Percentiles rank a stretch among this genome's conserved stretches.
Evolutionary conservation across 768 basidiomycete genomes (phyloP).

Genomic region (Panaeolus papilionaceus): DNA sequence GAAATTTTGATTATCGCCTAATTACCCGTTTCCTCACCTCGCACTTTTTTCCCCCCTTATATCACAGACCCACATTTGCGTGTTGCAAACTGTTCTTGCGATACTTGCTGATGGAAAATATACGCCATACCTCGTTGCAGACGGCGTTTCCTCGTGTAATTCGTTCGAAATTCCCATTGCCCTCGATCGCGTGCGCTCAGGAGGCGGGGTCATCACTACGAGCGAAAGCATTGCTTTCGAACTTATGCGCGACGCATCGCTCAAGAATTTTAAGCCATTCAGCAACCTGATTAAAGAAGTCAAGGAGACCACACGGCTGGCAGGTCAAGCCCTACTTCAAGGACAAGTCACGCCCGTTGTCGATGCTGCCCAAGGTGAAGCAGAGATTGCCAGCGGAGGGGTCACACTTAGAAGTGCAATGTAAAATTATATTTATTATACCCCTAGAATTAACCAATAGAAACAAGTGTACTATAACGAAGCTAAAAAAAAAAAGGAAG

Average conservation of each 20-base stretch:
- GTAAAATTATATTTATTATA: slow-evolving; percentile 18
- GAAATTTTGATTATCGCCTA: slow-evolving; percentile 4
- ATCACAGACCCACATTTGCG: slow-evolving; percentile 83
- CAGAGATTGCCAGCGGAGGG: slow-evolving; percentile 25
- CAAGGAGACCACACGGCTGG: slow-evolving; percentile 62
- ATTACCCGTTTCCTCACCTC: slow-evolving; percentile 12
- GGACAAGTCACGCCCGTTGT: slow-evolving; percentile 19
- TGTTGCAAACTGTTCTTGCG: slow-evolving; percentile 83
- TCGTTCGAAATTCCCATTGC: slow-evolving; percentile 81
- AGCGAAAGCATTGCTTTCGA: slow-evolving; percentile 86
- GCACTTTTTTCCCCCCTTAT: slow-evolving; percentile 12
- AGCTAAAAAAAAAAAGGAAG: background rate
- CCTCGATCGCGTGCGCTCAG: slow-evolving; percentile 67
- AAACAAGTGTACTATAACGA: background rate
- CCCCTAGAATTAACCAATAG: background rate
- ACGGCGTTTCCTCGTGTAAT: slow-evolving; percentile 86
- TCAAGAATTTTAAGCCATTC: slow-evolving; percentile 74
- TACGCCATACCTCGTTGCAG: slow-evolving; percentile 74
- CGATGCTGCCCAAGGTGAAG: background rate
- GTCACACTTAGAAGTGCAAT: slow-evolving; percentile 28
- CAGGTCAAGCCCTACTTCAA: slow-evolving; percentile 39
- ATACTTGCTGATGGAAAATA: slow-evolving; percentile 52
- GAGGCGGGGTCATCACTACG: slow-evolving; percentile 80
- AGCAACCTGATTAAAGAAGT: slow-evolving; percentile 78
- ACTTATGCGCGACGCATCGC: slow-evolving; percentile 68